phyloP scores from a whole-genome alignment of 176 grass and related monocot genomes.

The Luzula sylvatica region DNA sequence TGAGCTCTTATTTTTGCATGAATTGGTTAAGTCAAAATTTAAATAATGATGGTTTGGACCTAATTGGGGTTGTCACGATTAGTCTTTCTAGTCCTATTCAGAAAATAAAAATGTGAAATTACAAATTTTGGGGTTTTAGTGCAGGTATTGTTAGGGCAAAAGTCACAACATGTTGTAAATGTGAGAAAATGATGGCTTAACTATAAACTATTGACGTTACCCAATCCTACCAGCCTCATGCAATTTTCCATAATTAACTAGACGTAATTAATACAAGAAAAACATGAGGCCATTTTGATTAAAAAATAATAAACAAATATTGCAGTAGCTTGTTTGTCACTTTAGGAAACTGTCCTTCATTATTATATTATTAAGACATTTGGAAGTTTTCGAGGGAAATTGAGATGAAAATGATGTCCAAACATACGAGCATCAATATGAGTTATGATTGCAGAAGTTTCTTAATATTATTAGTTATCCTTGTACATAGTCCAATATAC shows the following conservation, averaged over 20 bases:
- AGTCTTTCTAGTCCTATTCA: neutral
- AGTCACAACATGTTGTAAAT: conserved; percentile 11
- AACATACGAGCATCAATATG: neutral
- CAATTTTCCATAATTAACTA: too few relatives aligned
- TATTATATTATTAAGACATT: neutral
- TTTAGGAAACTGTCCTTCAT: conserved; percentile 10
- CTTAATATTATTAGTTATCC: too few relatives aligned
- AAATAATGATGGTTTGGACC: neutral
- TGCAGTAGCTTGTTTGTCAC: neutral
- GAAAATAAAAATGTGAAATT: conserved; percentile 1
- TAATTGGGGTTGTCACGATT: neutral
- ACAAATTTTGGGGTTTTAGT: conserved; percentile 4
- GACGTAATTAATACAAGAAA: too few relatives aligned
- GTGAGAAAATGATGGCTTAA: conserved; percentile 11
- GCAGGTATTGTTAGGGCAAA: neutral
- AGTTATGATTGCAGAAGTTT: too few relatives aligned
- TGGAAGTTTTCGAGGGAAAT: neutral
- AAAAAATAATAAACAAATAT: neutral
- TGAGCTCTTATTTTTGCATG: neutral
- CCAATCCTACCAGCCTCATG: too few relatives aligned
- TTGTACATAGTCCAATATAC: too few relatives aligned
- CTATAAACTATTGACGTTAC: too few relatives aligned
- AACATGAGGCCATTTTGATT: too few relatives aligned
- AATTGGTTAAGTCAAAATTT: neutral
- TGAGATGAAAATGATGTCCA: conserved; percentile 7